Evolutionary conservation across 2,329 filamentous ascomycete genomes (phyloP).

Genomic region (Harringtonia aguacate): DNA sequence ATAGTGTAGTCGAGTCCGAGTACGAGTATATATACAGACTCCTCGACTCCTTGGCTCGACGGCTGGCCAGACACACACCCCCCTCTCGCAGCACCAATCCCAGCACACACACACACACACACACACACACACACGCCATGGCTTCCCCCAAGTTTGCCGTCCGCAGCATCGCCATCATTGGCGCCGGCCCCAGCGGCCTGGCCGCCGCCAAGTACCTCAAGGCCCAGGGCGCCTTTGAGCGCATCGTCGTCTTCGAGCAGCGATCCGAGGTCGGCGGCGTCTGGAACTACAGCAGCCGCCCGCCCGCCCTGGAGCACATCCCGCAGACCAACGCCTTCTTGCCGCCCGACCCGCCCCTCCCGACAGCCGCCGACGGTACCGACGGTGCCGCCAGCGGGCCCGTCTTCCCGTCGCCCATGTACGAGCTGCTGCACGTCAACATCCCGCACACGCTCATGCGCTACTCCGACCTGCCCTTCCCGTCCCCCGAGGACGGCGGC

Average conservation of each 20-base stretch:
- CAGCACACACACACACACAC: too few species aligned
- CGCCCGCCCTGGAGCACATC: constrained; percentile 37
- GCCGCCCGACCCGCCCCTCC: constrained; percentile 52
- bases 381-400: constrained; percentile 24
- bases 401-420: constrained; percentile 73
- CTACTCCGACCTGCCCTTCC: constrained; percentile 62
- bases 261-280: constrained; percentile 66
- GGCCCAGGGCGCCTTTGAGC: constrained; percentile 56
- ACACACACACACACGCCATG: too few species aligned
- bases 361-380: constrained; percentile 19
- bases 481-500: constrained; percentile 17
- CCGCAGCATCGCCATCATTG: constrained; percentile 63
- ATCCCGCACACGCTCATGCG: constrained; percentile 74
- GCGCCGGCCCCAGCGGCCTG: constrained; percentile 71
- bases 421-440: constrained; percentile 75
- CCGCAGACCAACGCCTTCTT: constrained; percentile 60
- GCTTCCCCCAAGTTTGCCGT: constrained; percentile 32
- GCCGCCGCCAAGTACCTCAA: constrained; percentile 70
- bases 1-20: too few species aligned
- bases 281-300: constrained; percentile 64
- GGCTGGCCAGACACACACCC: too few species aligned
- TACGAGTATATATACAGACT: neutral
- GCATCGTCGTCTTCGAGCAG: constrained; percentile 74
- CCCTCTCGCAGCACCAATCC: too few species aligned
- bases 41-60: neutral